Evolutionary conservation across 129 eudicot genomes (phyloP).

Genomic region (Escallonia herrerae): DNA sequence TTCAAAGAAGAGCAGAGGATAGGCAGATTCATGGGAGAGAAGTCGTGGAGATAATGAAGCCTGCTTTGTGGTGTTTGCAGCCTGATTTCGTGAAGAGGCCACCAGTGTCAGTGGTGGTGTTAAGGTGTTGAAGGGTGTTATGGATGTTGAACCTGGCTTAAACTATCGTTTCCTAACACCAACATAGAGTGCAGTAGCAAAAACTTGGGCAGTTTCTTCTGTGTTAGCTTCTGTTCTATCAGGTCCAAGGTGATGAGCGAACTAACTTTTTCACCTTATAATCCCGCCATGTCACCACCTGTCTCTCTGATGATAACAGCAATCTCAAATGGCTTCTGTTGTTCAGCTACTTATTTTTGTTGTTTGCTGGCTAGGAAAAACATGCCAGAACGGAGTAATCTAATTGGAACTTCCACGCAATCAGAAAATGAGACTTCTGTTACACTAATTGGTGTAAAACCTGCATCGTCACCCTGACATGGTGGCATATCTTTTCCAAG

Average conservation of each 20-base stretch:
- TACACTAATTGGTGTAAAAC: too few species aligned
- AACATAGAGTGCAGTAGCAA: neutral
- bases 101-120: constrained; percentile 1
- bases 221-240: constrained; percentile 1
- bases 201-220: neutral
- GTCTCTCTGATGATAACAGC: too few species aligned
- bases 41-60: constrained; percentile 8
- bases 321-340: too few species aligned
- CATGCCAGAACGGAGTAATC: too few species aligned
- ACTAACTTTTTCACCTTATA: too few species aligned
- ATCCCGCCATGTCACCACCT: too few species aligned
- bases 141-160: neutral
- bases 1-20: neutral
- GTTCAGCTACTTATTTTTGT: too few species aligned
- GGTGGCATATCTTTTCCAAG: too few species aligned
- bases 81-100: constrained; percentile 1
- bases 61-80: constrained; percentile 7
- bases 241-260: constrained; percentile 3
- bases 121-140: constrained; percentile 1
- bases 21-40: neutral
- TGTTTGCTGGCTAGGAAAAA: too few species aligned
- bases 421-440: too few species aligned
- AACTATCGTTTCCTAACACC: constrained; percentile 2
- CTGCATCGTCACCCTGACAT: too few species aligned
- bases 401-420: too few species aligned